These are phyloP conservation scores for Inga oerstediana DNA, from an alignment of 306 rosid genomes.

Conservation along the genomic window DNA sequence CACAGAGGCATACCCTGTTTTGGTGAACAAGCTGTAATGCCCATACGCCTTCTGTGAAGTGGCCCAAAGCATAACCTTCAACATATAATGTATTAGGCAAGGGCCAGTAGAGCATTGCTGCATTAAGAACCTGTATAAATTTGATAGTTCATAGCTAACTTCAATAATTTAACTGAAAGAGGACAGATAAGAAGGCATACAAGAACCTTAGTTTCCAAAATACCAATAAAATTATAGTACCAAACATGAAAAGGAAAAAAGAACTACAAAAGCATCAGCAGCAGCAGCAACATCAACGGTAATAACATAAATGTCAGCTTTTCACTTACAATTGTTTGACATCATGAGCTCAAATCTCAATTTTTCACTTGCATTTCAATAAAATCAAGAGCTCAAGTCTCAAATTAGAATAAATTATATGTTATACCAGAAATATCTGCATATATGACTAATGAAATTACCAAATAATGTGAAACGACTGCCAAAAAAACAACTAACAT, in stretches of 20 bases:
- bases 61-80: conserved; percentile 91
- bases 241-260: too few relatives aligned
- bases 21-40: conserved; percentile 84
- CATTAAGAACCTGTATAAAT: conserved; percentile 76
- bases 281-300: too few relatives aligned
- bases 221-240: too few relatives aligned
- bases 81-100: conserved; percentile 77
- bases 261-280: too few relatives aligned
- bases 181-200: neutral
- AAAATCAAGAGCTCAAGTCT: neutral
- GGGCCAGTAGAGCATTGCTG: conserved; percentile 96
- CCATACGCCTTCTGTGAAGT: conserved; percentile 87
- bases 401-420: neutral
- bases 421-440: neutral
- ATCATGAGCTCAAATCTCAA: too few relatives aligned
- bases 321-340: too few relatives aligned
- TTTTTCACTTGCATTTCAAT: too few relatives aligned
- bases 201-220: too few relatives aligned
- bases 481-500: too few relatives aligned
- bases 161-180: neutral
- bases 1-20: conserved; percentile 56
- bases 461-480: too few relatives aligned
- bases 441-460: neutral
- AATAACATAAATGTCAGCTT: too few relatives aligned
- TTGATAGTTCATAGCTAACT: conserved; percentile 5